Percentiles rank a stretch among this genome's conserved stretches.
Evolutionary conservation across 2,329 filamentous ascomycete species (phyloP).

Genomic region (Colletotrichum sp.): DNA sequence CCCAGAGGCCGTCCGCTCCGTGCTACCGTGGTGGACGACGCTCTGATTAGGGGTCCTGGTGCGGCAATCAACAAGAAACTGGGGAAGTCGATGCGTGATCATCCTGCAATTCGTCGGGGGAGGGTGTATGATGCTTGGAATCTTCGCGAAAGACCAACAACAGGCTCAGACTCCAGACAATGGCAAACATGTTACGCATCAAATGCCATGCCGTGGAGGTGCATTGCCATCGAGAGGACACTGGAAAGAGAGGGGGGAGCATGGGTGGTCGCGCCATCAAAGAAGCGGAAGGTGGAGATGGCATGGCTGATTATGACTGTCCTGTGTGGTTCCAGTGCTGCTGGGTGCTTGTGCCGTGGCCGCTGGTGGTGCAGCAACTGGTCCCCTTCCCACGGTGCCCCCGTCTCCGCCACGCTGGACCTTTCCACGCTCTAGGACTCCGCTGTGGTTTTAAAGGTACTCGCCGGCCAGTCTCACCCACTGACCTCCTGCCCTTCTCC

Average conservation of each 20-base stretch:
- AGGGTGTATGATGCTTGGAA: neutral
- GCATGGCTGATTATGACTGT: conserved; percentile 9
- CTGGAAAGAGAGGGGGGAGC: neutral
- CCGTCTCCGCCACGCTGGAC: conserved; percentile 15
- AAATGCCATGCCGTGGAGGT: conserved; percentile 3
- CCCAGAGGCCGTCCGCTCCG: neutral
- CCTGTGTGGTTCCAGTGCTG: neutral
- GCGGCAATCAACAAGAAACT: neutral
- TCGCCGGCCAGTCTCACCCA: neutral
- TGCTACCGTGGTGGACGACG: neutral
- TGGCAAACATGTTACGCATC: neutral
- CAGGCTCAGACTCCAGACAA: neutral
- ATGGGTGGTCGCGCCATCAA: neutral
- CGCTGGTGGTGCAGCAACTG: neutral
- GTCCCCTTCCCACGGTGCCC: neutral
- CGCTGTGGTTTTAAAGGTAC: conserved; percentile 7
- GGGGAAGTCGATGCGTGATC: neutral
- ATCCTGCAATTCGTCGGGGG: neutral
- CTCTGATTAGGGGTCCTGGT: neutral
- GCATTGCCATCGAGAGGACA: neutral
- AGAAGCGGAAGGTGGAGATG: neutral
- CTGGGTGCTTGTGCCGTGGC: neutral
- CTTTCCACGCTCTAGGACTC: conserved; percentile 1
- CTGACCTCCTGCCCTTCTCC: neutral
- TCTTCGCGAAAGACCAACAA: neutral